Evolutionary conservation across 306 rosid genomes (phyloP).

Genomic region (Ceratonia siliqua): DNA sequence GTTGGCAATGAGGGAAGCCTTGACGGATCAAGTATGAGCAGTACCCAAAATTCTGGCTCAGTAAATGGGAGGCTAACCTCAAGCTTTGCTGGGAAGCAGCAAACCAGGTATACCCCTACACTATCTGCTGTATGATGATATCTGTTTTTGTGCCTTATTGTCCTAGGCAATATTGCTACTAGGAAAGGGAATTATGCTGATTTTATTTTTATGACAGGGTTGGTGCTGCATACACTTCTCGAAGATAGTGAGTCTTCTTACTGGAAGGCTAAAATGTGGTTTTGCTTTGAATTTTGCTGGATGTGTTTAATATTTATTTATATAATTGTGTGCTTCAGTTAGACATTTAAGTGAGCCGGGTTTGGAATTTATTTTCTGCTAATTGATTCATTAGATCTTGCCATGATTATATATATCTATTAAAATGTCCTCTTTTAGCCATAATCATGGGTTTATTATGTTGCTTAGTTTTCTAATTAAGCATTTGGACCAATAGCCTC

Average conservation of each 20-base stretch:
- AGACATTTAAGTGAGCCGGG: background rate
- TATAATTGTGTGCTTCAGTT: background rate
- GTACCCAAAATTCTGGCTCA: slow-evolving; percentile 52
- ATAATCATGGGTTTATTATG: background rate
- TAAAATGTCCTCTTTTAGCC: background rate
- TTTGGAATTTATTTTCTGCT: background rate
- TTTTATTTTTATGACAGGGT: slow-evolving; percentile 50
- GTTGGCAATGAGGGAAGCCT: slow-evolving; percentile 59
- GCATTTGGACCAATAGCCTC: background rate
- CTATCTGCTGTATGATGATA: background rate
- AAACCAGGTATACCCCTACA: slow-evolving; percentile 54
- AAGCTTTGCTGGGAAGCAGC: slow-evolving; percentile 59
- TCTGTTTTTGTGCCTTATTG: background rate
- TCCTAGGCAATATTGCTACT: background rate
- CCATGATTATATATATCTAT: background rate
- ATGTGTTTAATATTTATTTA: background rate
- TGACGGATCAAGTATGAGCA: slow-evolving; percentile 46
- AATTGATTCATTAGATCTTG: background rate
- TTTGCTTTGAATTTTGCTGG: slow-evolving; percentile 9
- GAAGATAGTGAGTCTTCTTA: slow-evolving; percentile 61
- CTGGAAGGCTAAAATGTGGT: background rate
- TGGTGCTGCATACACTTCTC: slow-evolving; percentile 51
- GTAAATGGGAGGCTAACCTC: slow-evolving; percentile 69
- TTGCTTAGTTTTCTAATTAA: background rate
- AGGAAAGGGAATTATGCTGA: slow-evolving; percentile 18